Evolutionary conservation across 179 eudicot species (phyloP), one percentile per base, ranked within the genome.

Genomic region (Carnegiea gigantea): DNA sequence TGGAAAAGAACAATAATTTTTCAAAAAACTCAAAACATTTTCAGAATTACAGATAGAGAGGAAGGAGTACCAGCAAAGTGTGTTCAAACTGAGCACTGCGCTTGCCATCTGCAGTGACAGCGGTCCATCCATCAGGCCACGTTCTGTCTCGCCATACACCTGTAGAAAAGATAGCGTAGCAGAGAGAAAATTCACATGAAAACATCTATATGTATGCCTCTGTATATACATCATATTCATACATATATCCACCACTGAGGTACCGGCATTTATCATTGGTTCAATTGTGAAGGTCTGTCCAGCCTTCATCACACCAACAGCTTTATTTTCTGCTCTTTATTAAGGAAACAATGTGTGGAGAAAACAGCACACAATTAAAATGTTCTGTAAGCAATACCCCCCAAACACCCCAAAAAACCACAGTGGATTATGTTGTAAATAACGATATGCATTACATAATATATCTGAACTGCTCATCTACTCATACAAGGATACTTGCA

Each of bases 51-150:
- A 15, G 62, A 57, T 17, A 4, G 62, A 57, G 21, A 20, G 62
- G n/a, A 51, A 11, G 7, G 20, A 57, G n/a, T 57, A 94, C 99
- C 97, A 95, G 80, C 80, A 95, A 90, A 0, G 99, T 92, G 84
- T 95, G 99, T 81, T 94, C 99, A 88, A 95, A 95, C 86, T 94
- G 97, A 67, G 98, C 99, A 85, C 98, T 95, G 88, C 97, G 95
- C 87, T 94, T 94, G 76, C 99, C 99, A 87, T 95, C 99, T 68
- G 95, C 92, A 53, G 99, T 95, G 33, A 92, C 98, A 82, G 89
- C 89, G 78, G 99, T 95, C 99, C 99, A 95, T 77, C 98, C 98
- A 94, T 95, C 99, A 75, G 99, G 99, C 99, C 99, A 95, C 93
- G 92, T 90, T 82, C 93, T 88, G 85, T 95, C 99, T 73, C 95